These are phyloP conservation scores for Blastocrithidia nonstop DNA, from an alignment of 208 protist species.

Conservation along the genomic window DNA sequence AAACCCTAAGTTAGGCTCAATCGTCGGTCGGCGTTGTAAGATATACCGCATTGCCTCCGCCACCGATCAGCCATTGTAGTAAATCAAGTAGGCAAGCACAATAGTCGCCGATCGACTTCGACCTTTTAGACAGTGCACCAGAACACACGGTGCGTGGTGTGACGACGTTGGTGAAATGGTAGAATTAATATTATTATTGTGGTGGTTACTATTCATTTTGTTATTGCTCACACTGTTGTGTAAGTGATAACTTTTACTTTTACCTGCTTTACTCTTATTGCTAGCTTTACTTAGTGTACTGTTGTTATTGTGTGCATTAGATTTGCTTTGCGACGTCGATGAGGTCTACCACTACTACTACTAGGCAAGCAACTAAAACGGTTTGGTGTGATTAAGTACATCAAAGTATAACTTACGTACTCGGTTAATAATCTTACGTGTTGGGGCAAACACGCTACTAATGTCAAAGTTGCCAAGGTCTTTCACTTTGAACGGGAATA, in stretches of 20 bases:
- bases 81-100: slow-evolving; percentile 73
- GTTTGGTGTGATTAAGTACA: too few relatives aligned
- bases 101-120: slow-evolving; percentile 71
- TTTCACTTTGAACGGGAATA: slow-evolving; percentile 51
- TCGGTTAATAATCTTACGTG: slow-evolving; percentile 32
- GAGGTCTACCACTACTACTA: too few relatives aligned
- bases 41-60: slow-evolving; percentile 71
- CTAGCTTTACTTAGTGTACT: too few relatives aligned
- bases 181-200: not conserved
- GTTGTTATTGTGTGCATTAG: too few relatives aligned
- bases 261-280: too few relatives aligned
- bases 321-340: too few relatives aligned
- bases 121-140: slow-evolving; percentile 80
- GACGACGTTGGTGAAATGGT: not conserved
- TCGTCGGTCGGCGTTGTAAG: slow-evolving; percentile 19
- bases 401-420: slow-evolving; percentile 32
- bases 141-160: slow-evolving; percentile 22
- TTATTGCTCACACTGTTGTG: not conserved
- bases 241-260: too few relatives aligned
- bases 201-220: slow-evolving; percentile 1
- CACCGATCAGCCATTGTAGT: slow-evolving; percentile 66
- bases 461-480: slow-evolving; percentile 54
- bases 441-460: slow-evolving; percentile 28
- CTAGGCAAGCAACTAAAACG: too few relatives aligned
- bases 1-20: slow-evolving; percentile 75